A percentile compares a stretch with the other conserved stretches of the same genome.
Conservation (phyloP, 1,139 yeast genomes). For the Suhomyces coccinellae region DNA sequence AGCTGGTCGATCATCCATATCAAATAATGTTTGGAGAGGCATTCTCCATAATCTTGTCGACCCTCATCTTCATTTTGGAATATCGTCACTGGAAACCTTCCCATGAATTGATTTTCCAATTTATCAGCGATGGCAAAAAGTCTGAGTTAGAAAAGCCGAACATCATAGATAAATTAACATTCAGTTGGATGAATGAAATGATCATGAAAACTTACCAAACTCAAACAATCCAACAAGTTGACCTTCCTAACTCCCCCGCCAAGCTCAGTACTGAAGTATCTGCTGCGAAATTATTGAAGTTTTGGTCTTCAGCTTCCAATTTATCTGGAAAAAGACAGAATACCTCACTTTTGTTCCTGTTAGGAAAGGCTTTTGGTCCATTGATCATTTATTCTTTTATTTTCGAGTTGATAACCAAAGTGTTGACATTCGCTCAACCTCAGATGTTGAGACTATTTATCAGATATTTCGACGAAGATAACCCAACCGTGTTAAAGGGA, state of each 20-base stretch:
- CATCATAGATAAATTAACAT: conserved; percentile 52
- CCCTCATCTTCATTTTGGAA: conserved; percentile 27
- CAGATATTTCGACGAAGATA: conserved; percentile 41
- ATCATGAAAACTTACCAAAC: conserved; percentile 50
- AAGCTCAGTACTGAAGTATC: conserved; percentile 41
- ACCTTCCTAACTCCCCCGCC: conserved; percentile 56
- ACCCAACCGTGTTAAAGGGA: conserved; percentile 51
- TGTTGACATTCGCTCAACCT: conserved; percentile 55
- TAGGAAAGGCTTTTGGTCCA: conserved; percentile 50
- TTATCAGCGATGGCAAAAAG: conserved; percentile 12
- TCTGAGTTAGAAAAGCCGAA: conserved; percentile 40
- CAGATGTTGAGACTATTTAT: conserved; percentile 54
- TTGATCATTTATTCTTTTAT: conserved; percentile 43
- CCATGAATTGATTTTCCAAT: conserved; percentile 23
- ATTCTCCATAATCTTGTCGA: conserved; percentile 22
- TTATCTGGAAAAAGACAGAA: conserved; percentile 5
- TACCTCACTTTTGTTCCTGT: conserved; percentile 43
- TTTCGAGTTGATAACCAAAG: conserved; percentile 47
- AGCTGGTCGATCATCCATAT: conserved; percentile 14
- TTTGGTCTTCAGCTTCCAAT: conserved; percentile 19
- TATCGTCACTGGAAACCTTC: conserved; percentile 33
- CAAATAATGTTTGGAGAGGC: conserved; percentile 19
- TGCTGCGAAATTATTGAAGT: conserved; percentile 18
- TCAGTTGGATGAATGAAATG: conserved; percentile 62
- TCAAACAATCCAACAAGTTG: conserved; percentile 49